Evolutionary conservation across 139 green algal species (phyloP).

Genomic region (Choricystis sp.): DNA sequence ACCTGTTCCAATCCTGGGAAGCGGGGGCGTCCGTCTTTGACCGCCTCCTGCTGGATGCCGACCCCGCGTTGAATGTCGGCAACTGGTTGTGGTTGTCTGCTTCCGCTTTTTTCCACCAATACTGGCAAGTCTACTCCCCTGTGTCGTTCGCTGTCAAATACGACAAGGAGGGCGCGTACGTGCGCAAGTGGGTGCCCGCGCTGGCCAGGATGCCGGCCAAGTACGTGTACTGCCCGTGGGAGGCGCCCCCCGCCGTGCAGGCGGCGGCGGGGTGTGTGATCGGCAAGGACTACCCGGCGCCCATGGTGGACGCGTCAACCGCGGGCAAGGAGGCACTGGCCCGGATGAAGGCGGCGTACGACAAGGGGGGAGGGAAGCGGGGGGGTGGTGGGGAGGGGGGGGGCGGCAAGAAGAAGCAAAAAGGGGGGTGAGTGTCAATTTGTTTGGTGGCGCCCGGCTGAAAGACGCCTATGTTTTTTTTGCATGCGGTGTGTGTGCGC

Average conservation of each 20-base stretch:
- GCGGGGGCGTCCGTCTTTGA: conserved; percentile 76
- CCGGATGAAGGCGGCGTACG: conserved; percentile 45
- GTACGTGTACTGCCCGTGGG: conserved; percentile 96
- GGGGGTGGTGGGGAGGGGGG: not conserved
- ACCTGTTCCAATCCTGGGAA: conserved; percentile 52
- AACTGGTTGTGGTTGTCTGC: conserved; percentile 93
- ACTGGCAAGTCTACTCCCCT: conserved; percentile 51
- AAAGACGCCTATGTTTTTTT: too few relatives aligned
- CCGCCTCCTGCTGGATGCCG: conserved; percentile 69
- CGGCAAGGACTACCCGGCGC: conserved; percentile 80
- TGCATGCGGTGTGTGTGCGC: too few relatives aligned
- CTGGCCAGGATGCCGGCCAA: conserved; percentile 69
- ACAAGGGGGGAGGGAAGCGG: conserved; percentile 13
- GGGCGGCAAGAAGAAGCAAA: not conserved
- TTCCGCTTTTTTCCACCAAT: conserved; percentile 79
- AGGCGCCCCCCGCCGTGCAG: conserved; percentile 69
- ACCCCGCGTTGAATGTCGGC: conserved; percentile 62
- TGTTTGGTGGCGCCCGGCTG: too few relatives aligned
- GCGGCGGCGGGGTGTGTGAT: conserved; percentile 67
- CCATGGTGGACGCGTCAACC: conserved; percentile 64
- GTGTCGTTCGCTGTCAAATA: conserved; percentile 85
- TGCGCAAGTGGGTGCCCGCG: conserved; percentile 71
- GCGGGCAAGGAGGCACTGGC: conserved; percentile 52
- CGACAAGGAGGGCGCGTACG: conserved; percentile 68
- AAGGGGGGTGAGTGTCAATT: too few relatives aligned